phyloP scores from a whole-genome alignment of 1,284 basidiomycete genomes.

The Naganishia liquefaciens region DNA sequence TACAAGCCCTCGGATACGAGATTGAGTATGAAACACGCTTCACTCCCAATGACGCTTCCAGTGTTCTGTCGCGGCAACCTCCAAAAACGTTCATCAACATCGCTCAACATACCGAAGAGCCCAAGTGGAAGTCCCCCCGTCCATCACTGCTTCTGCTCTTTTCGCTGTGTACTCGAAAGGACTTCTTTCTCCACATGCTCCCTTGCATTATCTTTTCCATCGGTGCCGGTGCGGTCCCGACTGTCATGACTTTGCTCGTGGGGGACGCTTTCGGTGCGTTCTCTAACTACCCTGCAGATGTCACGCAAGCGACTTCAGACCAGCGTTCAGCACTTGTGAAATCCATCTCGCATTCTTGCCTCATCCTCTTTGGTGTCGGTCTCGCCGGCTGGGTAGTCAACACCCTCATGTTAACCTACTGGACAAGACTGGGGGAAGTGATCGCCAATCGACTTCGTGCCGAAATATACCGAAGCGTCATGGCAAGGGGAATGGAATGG shows the following conservation, averaged over 20 bases:
- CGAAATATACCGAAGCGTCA: slow-evolving; percentile 70
- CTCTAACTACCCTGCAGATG: slow-evolving; percentile 57
- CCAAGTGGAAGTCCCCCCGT: slow-evolving; percentile 50
- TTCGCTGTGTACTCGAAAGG: slow-evolving; percentile 62
- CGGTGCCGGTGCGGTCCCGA: slow-evolving; percentile 73
- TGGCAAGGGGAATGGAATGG: slow-evolving; percentile 76
- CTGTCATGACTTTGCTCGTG: slow-evolving; percentile 89
- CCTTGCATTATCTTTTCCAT: slow-evolving; percentile 73
- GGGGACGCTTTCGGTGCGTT: slow-evolving; percentile 84
- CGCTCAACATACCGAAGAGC: not conserved
- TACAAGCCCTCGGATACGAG: slow-evolving; percentile 20
- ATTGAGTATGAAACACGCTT: not conserved
- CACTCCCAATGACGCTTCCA: not conserved
- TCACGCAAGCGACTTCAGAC: slow-evolving; percentile 48
- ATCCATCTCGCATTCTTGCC: slow-evolving; percentile 63
- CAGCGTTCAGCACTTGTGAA: slow-evolving; percentile 62
- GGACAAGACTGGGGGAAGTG: slow-evolving; percentile 85
- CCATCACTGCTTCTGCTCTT: slow-evolving; percentile 67
- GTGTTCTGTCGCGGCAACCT: not conserved
- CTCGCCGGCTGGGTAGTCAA: slow-evolving; percentile 70
- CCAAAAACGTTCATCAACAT: not conserved
- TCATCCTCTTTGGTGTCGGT: slow-evolving; percentile 73
- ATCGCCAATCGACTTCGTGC: slow-evolving; percentile 70
- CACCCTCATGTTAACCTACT: slow-evolving; percentile 72
- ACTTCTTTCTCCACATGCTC: slow-evolving; percentile 62